phyloP scores from a whole-genome alignment of 108 stramenopile genomes.

The Cylindrotheca fusiformis region DNA sequence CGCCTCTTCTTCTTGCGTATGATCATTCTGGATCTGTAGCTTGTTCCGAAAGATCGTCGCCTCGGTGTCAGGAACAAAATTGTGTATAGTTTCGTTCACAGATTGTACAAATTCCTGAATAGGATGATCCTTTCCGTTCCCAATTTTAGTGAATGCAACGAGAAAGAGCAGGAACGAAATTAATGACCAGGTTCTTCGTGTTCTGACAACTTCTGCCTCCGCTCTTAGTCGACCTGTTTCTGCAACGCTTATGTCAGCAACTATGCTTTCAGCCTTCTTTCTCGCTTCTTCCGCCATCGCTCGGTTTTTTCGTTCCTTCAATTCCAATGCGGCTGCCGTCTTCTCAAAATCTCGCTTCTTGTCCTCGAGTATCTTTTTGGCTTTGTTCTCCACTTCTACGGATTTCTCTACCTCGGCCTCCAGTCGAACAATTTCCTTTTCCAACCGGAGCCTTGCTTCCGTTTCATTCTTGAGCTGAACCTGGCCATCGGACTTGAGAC shows the following conservation, averaged over 20 bases:
- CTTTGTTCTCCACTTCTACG: background rate
- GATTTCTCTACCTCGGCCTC: background rate
- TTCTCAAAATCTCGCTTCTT: background rate
- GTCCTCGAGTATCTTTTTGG: background rate
- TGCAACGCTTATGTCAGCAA: background rate
- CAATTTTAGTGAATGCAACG: too few relatives aligned
- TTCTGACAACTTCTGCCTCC: background rate
- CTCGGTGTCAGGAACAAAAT: too few relatives aligned
- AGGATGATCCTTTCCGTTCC: too few relatives aligned
- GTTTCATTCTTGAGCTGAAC: background rate
- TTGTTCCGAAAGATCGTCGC: too few relatives aligned
- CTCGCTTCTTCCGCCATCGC: background rate
- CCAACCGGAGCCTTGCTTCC: background rate
- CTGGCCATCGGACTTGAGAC: background rate
- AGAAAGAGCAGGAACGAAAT: background rate
- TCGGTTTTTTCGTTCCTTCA: background rate
- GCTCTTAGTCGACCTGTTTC: background rate
- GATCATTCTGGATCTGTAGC: too few relatives aligned
- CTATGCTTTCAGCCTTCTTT: background rate
- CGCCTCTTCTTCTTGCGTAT: too few relatives aligned
- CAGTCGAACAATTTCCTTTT: constrained; percentile 1
- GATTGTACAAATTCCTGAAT: too few relatives aligned
- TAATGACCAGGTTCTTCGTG: background rate
- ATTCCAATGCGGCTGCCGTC: background rate
- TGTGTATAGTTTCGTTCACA: too few relatives aligned